phyloP scores from a whole-genome alignment of 352 stramenopile genomes.

The Phytophthora vignae region DNA sequence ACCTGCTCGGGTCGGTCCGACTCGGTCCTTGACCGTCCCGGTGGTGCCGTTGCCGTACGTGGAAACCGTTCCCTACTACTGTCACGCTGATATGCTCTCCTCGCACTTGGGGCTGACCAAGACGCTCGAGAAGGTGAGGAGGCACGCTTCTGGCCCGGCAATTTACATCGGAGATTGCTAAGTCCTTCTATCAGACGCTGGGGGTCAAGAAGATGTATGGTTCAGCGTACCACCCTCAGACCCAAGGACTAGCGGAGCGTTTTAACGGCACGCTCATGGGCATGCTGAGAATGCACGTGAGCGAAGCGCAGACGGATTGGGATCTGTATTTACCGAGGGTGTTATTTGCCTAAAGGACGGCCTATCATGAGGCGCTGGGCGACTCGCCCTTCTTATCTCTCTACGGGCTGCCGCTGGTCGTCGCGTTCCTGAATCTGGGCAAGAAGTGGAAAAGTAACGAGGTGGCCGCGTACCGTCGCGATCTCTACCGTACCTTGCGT shows the following conservation, averaged over 20 bases:
- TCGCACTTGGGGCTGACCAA: slow-evolving; percentile 9
- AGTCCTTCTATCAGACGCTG: slow-evolving; percentile 13
- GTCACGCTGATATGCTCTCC: slow-evolving; percentile 12
- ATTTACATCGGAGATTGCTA: slow-evolving; percentile 7
- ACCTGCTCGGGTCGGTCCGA: background rate
- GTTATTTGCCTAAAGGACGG: slow-evolving; percentile 14
- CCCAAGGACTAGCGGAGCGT: no score
- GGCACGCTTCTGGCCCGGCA: slow-evolving; percentile 5
- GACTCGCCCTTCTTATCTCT: slow-evolving; percentile 19
- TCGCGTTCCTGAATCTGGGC: background rate
- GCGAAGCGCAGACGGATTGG: slow-evolving; percentile 14
- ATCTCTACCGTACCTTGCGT: background rate
- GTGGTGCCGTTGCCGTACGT: slow-evolving; percentile 8
- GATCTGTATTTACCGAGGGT: slow-evolving; percentile 2
- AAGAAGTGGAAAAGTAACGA: slow-evolving; percentile 18
- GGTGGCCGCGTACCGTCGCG: background rate
- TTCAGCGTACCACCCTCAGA: background rate
- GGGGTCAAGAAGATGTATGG: slow-evolving; percentile 16
- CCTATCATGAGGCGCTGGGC: slow-evolving; percentile 9
- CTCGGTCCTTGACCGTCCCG: slow-evolving; percentile 2
- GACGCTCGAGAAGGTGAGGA: slow-evolving; percentile 6
- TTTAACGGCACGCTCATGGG: no score
- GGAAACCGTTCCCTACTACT: slow-evolving; percentile 17
- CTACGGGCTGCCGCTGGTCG: background rate
- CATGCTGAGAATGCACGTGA: no score